Evolutionary conservation across 768 basidiomycete genomes (phyloP).

Genomic region (Gloeophyllum trabeum): DNA sequence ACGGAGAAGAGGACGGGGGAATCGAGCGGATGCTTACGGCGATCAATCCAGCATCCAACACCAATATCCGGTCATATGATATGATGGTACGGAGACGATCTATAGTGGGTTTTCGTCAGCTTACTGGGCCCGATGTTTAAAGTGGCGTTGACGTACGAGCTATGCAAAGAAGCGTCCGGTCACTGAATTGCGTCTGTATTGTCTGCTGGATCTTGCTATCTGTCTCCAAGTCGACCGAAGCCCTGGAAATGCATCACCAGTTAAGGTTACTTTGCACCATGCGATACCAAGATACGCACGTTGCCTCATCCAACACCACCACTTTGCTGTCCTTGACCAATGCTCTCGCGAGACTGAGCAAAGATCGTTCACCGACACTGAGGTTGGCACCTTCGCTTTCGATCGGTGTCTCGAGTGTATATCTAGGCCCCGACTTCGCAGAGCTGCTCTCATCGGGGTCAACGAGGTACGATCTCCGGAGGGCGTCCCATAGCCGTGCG

Average conservation of each 20-base stretch:
- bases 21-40: conserved; percentile 24
- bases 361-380: conserved; percentile 32
- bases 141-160: conserved; percentile 17
- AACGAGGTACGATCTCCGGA: conserved; percentile 47
- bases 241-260: conserved; percentile 11
- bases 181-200: conserved; percentile 28
- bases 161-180: conserved; percentile 42
- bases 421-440: conserved; percentile 15
- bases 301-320: conserved; percentile 41
- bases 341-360: conserved; percentile 43
- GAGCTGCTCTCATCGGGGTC: conserved; percentile 11
- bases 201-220: conserved; percentile 42
- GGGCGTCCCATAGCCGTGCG: conserved; percentile 59
- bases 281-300: no score
- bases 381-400: conserved; percentile 45
- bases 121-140: neutral
- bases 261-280: neutral
- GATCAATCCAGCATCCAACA: conserved; percentile 53
- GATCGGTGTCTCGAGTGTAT: conserved; percentile 37
- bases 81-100: conserved; percentile 43
- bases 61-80: conserved; percentile 57
- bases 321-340: conserved; percentile 38
- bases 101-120: conserved; percentile 1
- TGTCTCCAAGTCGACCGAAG: conserved; percentile 33
- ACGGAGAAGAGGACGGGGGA: neutral